Percentiles rank a stretch among this genome's conserved stretches.
These are phyloP conservation scores for Phialophora tarda DNA, from an alignment of 2,329 filamentous ascomycete species.

Conservation along the genomic window DNA sequence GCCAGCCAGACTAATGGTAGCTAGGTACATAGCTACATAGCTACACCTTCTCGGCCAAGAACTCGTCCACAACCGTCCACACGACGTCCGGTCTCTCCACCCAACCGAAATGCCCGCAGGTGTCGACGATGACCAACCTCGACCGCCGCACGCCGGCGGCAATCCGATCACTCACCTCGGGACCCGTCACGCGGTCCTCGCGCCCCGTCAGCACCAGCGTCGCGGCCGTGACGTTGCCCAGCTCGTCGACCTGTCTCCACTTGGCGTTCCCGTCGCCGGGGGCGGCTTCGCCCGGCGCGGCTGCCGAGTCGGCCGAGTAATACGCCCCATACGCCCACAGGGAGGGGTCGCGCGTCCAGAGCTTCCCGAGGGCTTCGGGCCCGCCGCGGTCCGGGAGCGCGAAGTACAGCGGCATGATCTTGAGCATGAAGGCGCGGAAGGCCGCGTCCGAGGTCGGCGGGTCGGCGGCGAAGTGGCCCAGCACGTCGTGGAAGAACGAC, in stretches of 20 bases:
- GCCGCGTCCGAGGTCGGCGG: constrained; percentile 33
- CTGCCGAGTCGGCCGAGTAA: constrained; percentile 23
- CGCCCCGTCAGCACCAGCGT: constrained; percentile 41
- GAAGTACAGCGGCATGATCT: constrained; percentile 41
- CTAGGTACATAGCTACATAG: neutral
- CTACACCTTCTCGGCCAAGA: constrained; percentile 27
- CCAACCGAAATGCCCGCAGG: constrained; percentile 43
- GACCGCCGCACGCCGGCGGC: constrained; percentile 30
- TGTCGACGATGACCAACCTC: constrained; percentile 31
- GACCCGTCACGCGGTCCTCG: constrained; percentile 39
- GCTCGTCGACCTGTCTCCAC: constrained; percentile 20
- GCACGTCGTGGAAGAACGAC: constrained; percentile 32
- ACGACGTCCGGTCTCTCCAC: constrained; percentile 38
- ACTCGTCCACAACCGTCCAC: constrained; percentile 24
- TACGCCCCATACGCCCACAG: constrained; percentile 32
- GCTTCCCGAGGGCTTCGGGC: constrained; percentile 19
- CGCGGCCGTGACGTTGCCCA: constrained; percentile 39
- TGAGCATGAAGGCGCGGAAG: constrained; percentile 32
- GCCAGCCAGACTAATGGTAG: neutral
- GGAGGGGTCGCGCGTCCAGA: constrained; percentile 9
- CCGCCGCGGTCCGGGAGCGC: constrained; percentile 35
- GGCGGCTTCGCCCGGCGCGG: constrained; percentile 6
- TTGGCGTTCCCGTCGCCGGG: constrained; percentile 34
- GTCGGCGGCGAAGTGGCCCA: neutral
- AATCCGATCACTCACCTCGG: constrained; percentile 35